These are phyloP conservation scores for Rhodamnia argentea DNA, from an alignment of 345 rosid genomes.

Conservation along the genomic window DNA sequence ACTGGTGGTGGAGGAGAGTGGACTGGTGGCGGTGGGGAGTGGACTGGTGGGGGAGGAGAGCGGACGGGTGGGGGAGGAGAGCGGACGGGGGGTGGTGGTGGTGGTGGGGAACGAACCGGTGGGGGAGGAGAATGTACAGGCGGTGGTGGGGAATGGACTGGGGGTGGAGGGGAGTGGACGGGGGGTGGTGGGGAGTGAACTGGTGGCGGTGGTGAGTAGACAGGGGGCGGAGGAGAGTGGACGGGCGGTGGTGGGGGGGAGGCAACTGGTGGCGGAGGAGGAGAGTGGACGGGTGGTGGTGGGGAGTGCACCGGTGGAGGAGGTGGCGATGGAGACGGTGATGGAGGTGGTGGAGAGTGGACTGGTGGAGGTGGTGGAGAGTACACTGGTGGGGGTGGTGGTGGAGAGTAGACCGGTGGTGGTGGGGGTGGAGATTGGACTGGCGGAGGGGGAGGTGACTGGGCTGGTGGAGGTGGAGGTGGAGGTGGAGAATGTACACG, in stretches of 20 bases:
- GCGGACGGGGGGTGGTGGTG: not conserved
- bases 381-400: constrained; percentile 9
- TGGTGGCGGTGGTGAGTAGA: constrained; percentile 4
- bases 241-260: not conserved
- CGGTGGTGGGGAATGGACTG: not conserved
- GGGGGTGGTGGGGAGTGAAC: not conserved
- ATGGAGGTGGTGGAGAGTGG: constrained; percentile 7
- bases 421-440: constrained; percentile 2
- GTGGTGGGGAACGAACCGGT: not conserved
- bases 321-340: not conserved
- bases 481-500: not conserved
- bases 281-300: constrained; percentile 2
- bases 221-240: constrained; percentile 2
- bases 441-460: constrained; percentile 1
- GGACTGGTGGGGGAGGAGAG: not conserved
- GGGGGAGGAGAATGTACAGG: not conserved
- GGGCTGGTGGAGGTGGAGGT: not conserved
- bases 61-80: not conserved
- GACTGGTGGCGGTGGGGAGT: not conserved
- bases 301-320: constrained; percentile 10
- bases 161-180: not conserved
- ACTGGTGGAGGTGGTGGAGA: constrained; percentile 18
- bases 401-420: constrained; percentile 10
- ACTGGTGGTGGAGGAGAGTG: constrained; percentile 4
- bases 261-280: not conserved